Percentiles rank a stretch among this genome's conserved stretches.
Conservation (phyloP, 2,329 filamentous ascomycete genomes). For the Aspergillus pseudotamarii region DNA sequence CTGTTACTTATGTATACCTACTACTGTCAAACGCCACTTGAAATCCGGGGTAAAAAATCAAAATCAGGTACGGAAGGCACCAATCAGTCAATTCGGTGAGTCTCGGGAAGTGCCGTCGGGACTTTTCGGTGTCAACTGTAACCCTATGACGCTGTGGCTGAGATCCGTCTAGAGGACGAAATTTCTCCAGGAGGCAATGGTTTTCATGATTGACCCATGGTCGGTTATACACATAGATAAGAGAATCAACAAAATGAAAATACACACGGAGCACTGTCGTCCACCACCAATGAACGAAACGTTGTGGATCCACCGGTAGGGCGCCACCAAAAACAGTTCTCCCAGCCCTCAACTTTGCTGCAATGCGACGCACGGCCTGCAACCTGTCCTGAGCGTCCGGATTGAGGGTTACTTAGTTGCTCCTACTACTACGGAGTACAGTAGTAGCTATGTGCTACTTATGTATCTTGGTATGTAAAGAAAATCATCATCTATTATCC, state of each 20-base stretch:
- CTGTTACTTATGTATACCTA: no score
- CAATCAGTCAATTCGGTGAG: background rate
- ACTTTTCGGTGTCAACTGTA: slow-evolving; percentile 20
- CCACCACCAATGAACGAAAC: background rate
- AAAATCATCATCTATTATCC: background rate
- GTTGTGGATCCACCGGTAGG: background rate
- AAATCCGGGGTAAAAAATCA: background rate
- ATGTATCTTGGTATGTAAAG: no score
- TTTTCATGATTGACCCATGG: no score
- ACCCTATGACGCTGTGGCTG: slow-evolving; percentile 32
- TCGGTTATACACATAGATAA: no score
- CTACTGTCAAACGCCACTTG: background rate
- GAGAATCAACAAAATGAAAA: no score
- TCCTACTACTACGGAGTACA: no score
- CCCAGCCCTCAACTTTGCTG: background rate
- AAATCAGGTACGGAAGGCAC: background rate
- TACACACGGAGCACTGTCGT: slow-evolving; percentile 4
- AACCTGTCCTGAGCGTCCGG: background rate
- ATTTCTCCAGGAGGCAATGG: no score
- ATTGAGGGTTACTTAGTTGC: no score
- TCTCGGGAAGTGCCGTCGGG: slow-evolving; percentile 11
- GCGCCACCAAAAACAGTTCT: background rate
- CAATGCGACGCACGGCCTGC: background rate
- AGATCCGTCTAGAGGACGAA: no score
- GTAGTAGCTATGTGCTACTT: no score